Conservation (phyloP, 768 basidiomycete genomes). For the Suillus subluteus region DNA sequence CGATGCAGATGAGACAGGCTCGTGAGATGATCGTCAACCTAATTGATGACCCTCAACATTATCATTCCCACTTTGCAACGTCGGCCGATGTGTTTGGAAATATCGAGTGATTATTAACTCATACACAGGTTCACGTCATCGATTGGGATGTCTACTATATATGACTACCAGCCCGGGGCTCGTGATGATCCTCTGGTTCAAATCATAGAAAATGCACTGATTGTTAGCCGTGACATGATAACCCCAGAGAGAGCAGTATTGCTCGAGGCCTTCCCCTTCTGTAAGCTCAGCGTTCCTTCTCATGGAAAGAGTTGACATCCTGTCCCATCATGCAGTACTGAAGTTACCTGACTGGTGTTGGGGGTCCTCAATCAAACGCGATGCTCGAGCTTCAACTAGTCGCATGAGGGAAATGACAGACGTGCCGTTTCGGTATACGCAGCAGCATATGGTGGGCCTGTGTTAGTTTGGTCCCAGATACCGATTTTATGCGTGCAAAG, state of each 20-base stretch:
- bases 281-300: conserved; percentile 13
- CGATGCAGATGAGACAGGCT: conserved; percentile 27
- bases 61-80: conserved; percentile 25
- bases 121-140: conserved; percentile 17
- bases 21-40: conserved; percentile 30
- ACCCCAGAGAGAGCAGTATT: conserved; percentile 8
- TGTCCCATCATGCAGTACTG: conserved; percentile 6
- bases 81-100: conserved; percentile 11
- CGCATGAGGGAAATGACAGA: conserved; percentile 3
- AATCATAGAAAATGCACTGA: neutral
- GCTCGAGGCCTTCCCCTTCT: conserved; percentile 11
- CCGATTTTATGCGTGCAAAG: neutral
- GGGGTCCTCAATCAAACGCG: conserved; percentile 14
- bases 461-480: neutral
- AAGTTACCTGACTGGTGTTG: conserved; percentile 19
- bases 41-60: conserved; percentile 31
- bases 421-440: conserved; percentile 9
- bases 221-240: neutral
- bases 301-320: neutral
- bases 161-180: conserved; percentile 3
- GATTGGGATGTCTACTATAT: neutral
- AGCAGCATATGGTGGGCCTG: conserved; percentile 14
- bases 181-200: conserved; percentile 13
- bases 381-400: conserved; percentile 3
- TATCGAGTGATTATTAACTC: neutral